Conservation (phyloP, 1,284 basidiomycete species). For the Ustilago nuda region DNA sequence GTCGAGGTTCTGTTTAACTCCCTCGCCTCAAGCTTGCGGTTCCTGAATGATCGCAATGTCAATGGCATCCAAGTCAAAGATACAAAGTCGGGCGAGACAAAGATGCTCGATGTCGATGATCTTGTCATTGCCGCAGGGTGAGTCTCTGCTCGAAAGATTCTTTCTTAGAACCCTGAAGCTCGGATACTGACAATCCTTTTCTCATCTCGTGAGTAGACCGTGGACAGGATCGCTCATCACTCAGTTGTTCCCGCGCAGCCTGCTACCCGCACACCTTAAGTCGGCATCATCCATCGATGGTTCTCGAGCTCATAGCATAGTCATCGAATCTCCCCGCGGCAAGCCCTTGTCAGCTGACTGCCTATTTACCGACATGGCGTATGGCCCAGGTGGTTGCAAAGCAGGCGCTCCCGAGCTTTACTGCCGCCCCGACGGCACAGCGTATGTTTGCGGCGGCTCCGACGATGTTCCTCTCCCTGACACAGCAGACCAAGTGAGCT, state of each 20-base stretch:
- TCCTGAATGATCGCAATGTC: conserved; percentile 34
- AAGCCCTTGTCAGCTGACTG: conserved; percentile 69
- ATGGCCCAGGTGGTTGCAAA: conserved; percentile 47
- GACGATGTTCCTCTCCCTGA: conserved; percentile 70
- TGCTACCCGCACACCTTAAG: conserved; percentile 65
- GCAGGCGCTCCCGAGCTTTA: conserved; percentile 60
- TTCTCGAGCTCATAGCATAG: conserved; percentile 72
- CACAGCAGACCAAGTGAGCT: conserved; percentile 63
- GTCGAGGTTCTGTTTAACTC: conserved; percentile 70
- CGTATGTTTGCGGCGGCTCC: conserved; percentile 70
- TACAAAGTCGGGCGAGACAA: conserved; percentile 18
- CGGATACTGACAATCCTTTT: neutral
- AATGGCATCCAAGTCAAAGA: conserved; percentile 39
- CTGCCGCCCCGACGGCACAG: conserved; percentile 69
- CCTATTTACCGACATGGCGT: conserved; percentile 73
- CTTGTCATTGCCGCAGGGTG: conserved; percentile 46
- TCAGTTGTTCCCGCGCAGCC: conserved; percentile 71
- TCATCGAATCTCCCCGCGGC: conserved; percentile 64
- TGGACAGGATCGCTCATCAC: conserved; percentile 80
- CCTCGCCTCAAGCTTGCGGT: conserved; percentile 55
- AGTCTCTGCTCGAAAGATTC: neutral
- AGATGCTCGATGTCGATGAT: conserved; percentile 25
- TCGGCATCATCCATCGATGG: conserved; percentile 69
- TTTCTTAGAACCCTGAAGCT: too few species aligned
- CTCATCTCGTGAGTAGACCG: conserved; percentile 72